Percentiles rank a stretch among this genome's conserved stretches.
phyloP scores from a whole-genome alignment of 192 early-diverging fungal species.

The Umbelopsis sp. region DNA sequence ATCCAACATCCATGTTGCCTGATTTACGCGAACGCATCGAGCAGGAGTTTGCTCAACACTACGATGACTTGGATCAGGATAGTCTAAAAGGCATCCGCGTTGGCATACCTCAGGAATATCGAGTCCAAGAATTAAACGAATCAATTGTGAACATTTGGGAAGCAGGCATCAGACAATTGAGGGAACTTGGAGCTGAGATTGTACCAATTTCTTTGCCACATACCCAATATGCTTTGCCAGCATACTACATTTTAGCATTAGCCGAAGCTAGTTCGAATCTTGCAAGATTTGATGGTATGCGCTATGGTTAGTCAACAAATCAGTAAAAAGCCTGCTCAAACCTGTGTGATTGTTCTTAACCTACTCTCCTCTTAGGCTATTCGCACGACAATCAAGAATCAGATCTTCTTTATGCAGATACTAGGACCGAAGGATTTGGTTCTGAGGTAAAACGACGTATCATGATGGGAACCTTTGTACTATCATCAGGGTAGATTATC shows the following conservation, averaged over 20 bases:
- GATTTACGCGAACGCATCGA: constrained; percentile 42
- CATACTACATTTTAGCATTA: constrained; percentile 86
- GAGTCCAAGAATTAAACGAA: constrained; percentile 69
- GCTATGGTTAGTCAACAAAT: constrained; percentile 66
- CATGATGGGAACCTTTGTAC: constrained; percentile 83
- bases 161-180: constrained; percentile 56
- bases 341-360: neutral
- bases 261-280: constrained; percentile 94
- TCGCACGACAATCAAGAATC: constrained; percentile 29
- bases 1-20: constrained; percentile 63
- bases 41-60: constrained; percentile 1
- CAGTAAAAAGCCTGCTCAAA: neutral
- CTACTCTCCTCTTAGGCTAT: constrained; percentile 36
- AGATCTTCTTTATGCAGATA: constrained; percentile 55
- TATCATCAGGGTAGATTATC: constrained; percentile 69
- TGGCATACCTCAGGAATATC: constrained; percentile 79
- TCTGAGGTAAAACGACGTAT: constrained; percentile 82
- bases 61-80: constrained; percentile 12
- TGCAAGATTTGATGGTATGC: constrained; percentile 83
- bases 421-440: constrained; percentile 75
- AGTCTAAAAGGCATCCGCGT: constrained; percentile 55
- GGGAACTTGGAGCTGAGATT: constrained; percentile 65
- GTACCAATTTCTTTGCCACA: constrained; percentile 72
- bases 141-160: constrained; percentile 62
- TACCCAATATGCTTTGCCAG: constrained; percentile 71